A percentile compares a stretch with the other conserved stretches of the same genome.
Conservation (phyloP, 1,284 basidiomycete genomes). For the Austroboletus novae-zelandiae region DNA sequence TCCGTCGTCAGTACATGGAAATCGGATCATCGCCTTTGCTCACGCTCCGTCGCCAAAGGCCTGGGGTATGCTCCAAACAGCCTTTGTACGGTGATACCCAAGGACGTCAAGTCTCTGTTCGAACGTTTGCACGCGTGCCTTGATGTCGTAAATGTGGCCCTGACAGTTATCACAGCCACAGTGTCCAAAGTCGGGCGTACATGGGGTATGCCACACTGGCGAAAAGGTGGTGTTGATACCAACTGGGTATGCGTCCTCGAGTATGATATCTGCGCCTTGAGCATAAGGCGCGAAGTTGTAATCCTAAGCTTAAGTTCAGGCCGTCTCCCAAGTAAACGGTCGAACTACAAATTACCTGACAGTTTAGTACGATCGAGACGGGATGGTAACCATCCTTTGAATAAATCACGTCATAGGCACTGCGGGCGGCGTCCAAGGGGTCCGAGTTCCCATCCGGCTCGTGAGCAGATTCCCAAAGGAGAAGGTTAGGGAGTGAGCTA, state of each 20-base stretch:
- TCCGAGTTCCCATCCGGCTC: slow-evolving; percentile 72
- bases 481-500: slow-evolving; percentile 61
- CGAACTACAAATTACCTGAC: slow-evolving; percentile 36
- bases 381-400: slow-evolving; percentile 73
- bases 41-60: slow-evolving; percentile 27
- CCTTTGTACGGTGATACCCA: slow-evolving; percentile 27
- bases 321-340: neutral
- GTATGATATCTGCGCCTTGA: slow-evolving; percentile 57
- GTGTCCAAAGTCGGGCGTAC: slow-evolving; percentile 30
- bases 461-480: slow-evolving; percentile 76
- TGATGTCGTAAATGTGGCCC: slow-evolving; percentile 26
- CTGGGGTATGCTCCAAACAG: slow-evolving; percentile 31
- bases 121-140: slow-evolving; percentile 23
- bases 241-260: slow-evolving; percentile 30
- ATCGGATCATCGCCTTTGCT: neutral
- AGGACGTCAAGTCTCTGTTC: slow-evolving; percentile 29
- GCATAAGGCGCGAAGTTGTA: slow-evolving; percentile 62
- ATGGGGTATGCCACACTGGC: slow-evolving; percentile 28
- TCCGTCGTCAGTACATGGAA: neutral
- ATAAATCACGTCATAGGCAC: slow-evolving; percentile 60
- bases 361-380: slow-evolving; percentile 71
- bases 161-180: slow-evolving; percentile 33
- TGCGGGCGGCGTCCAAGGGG: slow-evolving; percentile 53
- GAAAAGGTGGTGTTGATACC: slow-evolving; percentile 33
- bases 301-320: slow-evolving; percentile 31